Evolutionary conservation across 345 rosid species (phyloP), one percentile per base, ranked within the genome.

Genomic region (Sonneratia caseolaris): DNA sequence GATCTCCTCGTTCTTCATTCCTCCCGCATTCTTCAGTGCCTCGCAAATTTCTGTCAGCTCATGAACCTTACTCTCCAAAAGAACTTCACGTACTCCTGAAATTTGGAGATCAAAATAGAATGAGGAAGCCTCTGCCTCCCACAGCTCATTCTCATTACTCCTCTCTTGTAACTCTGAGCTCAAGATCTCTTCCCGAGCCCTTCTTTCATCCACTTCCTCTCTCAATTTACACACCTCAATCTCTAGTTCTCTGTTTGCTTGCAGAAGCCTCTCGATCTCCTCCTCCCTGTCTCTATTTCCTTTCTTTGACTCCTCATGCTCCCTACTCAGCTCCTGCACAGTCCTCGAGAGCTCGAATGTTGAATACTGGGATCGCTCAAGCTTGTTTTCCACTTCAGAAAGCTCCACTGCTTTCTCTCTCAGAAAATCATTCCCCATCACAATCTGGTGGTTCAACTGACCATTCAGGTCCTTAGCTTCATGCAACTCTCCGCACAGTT

Each of bases 111-210:
- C 93, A 71, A 91, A 91, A 83, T 83, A 94, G 80, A 94, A 91
- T 7, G 96, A 82, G 51, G 97, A 79, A 69, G 97, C 98, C 77
- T 91, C 96, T 59, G 90, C 83, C 68, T 94, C 97, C 96, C 96
- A 91, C n/a, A 87, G 76, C 78, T 85, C 97, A 79, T 86, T 82
- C 75, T 91, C 98, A 75, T 85, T 86, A 79, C 80, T 79, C 79
- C 81, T 88, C 82, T 89, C 91, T 75, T 84, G 94, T 64, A 94
- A 81, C 82, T 91, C 97, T 36, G 84, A 84, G 77, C 87, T 88
- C 82, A 94, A 74, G 71, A 70, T 81, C 80, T 90, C 88, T 74
- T 90, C 98, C 75, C 81, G 79, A 27, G 83, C 71, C 73, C 82
- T 80, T 64, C 38, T 85, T 71, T 64, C 86, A 81, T 84, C 83